Evolutionary conservation across 78 protist genomes (phyloP), one percentile per base, ranked within the genome.

Genomic region (Dictyostelium brefeldianum): DNA sequence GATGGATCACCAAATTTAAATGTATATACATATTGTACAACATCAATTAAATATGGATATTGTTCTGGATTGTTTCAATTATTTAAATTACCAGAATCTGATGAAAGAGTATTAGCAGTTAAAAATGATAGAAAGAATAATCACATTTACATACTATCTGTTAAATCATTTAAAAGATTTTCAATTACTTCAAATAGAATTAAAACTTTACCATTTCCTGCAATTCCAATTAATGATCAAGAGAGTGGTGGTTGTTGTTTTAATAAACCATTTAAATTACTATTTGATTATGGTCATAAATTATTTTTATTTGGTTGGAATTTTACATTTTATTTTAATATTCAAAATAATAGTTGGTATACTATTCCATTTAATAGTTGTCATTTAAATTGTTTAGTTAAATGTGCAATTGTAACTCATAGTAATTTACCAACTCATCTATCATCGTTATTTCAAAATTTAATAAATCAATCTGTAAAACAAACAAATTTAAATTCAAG

Each of bases 121-220:
- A 73, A 54, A 73, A 73, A 73, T 15, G 79, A 73, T 73, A 73
- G 79, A 73, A 73, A 73, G 20, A 73, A 73, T 47, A 73, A 73
- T 47, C 79, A 73, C 46, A 73, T 73, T 56, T 73, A 73, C 9
- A 73, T 73, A n/a, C n/a, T 73, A 36, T n/a, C 79, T 0, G 46
- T 46, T 36, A 73, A 36, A 47, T 15, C 79, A 47, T 73, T 73
- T 46, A 73, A 73, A 47, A 22, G 79, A 29, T 73, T 18, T 73
- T 73, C 59, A 18, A 73, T 47, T 25, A 73, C 51, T 3, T 73
- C 79, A 4, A 73, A 73, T 46, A 36, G 59, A 11, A 73, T 73
- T 31, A 47, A 36, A 36, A 73, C 20, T 1, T 22, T 73, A 20
- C 79, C 79, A 1, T 73, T 17, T 47, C 79, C 79, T n/a, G 22